A percentile compares a stretch with the other conserved stretches of the same genome.
These are phyloP conservation scores for Cucumis sativus DNA, from an alignment of 306 rosid species.

Conservation along the genomic window Cucumber_9930_V3 NC_026657.2:1092001-1092500, in stretches of 20 bases:
- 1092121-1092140: background rate
- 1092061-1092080: background rate
- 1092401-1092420: too few species aligned
- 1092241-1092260: background rate
- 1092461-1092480: too few species aligned
- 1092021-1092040: background rate
- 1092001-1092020: background rate
- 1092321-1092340: background rate
- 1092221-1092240: background rate
- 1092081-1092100: slow-evolving; percentile 8
- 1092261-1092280: background rate
- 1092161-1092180: background rate
- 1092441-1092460: too few species aligned
- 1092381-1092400: background rate
- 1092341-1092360: background rate
- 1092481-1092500: too few species aligned
- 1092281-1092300: background rate
- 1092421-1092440: too few species aligned
- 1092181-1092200: background rate
- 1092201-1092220: background rate
- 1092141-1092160: background rate
- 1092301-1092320: background rate
- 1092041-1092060: background rate
- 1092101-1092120: background rate
- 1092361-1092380: background rate